Percentiles rank a stretch among this genome's conserved stretches.
Conservation (phyloP, 177 flowering plant genomes). For the Tripterygium wilfordii region DNA sequence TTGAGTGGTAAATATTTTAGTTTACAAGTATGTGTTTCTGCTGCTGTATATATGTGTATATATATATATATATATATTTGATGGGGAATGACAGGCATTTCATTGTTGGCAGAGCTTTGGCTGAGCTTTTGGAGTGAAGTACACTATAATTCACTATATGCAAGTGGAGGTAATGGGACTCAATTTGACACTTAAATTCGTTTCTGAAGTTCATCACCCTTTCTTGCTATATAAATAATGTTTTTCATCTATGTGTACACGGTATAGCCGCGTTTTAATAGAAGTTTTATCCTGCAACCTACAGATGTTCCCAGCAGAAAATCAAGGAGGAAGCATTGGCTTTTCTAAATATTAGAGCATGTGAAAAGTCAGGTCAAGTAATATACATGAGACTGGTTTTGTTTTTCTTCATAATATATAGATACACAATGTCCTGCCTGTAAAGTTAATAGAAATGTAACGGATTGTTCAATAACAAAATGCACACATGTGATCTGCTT, state of each 20-base stretch:
- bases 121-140: constrained; percentile 95
- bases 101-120: constrained; percentile 70
- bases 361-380: too few relatives aligned
- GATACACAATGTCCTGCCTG: too few relatives aligned
- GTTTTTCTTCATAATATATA: too few relatives aligned
- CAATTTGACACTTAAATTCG: too few relatives aligned
- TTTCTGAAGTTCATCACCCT: constrained; percentile 5
- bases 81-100: neutral
- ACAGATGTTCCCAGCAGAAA: constrained; percentile 48
- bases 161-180: constrained; percentile 62
- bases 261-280: neutral
- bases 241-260: neutral
- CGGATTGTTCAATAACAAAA: too few relatives aligned
- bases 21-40: too few relatives aligned
- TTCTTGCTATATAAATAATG: neutral
- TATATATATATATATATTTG: too few relatives aligned
- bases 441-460: too few relatives aligned
- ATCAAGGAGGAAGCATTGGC: constrained; percentile 84
- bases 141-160: constrained; percentile 90
- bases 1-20: too few relatives aligned
- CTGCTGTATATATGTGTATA: too few relatives aligned
- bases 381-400: too few relatives aligned
- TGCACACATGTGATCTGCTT: too few relatives aligned
- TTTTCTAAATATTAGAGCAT: constrained; percentile 71
- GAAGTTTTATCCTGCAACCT: constrained; percentile 4